Evolutionary conservation across 257 asterid genomes (phyloP), one percentile per base, ranked within the genome.

Genomic region (Henckelia pumila): DNA sequence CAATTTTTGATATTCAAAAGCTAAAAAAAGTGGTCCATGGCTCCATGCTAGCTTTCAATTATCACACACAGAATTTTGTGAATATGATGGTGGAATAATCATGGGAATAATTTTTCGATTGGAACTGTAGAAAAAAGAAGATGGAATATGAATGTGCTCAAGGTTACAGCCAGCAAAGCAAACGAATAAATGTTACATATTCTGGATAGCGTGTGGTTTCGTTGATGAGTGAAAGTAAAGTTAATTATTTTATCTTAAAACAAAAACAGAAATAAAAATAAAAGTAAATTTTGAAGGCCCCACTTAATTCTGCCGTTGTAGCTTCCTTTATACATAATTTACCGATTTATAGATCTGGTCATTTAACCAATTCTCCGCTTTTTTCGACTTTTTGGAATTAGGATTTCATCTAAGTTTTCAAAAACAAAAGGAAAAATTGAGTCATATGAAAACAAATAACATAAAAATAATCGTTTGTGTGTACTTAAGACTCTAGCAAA

Each of bases 181-280:
- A 28, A 28, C 30, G 30, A 28, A 28, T 28, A 28, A 28, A 28
- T 28, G 30, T 28, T 28, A 26, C 29, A 2, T 26, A 61, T 32
- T 22, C 62, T 60, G 74, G 49, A 61, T 65, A 69, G 72, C 81
- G 77, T 72, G 84, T 79, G 87, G 79, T 40, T 71, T 19, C 23
- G 19, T 52, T 50, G 56, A 77, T 66, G 79, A 75, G 82, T 82
- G 79, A 69, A 75, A 62, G 75, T 70, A 75, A 71, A 80, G 83
- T 74, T 71, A 77, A 75, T 61, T 66, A 75, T 61, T 66, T 58
- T 66, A 26, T 26, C 29, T 26, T 26, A 25, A 25, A 25, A 3
- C 26, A 25, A 25, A 25, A 1, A 25, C 26, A 25, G 3, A 25
- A 25, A 25, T 3, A 25, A 25, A 26, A 26, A 26, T 3, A 26